These are phyloP conservation scores for Heliophila coronopifolia DNA, from an alignment of 441 rosid genomes.

Conservation along the genomic window DNA sequence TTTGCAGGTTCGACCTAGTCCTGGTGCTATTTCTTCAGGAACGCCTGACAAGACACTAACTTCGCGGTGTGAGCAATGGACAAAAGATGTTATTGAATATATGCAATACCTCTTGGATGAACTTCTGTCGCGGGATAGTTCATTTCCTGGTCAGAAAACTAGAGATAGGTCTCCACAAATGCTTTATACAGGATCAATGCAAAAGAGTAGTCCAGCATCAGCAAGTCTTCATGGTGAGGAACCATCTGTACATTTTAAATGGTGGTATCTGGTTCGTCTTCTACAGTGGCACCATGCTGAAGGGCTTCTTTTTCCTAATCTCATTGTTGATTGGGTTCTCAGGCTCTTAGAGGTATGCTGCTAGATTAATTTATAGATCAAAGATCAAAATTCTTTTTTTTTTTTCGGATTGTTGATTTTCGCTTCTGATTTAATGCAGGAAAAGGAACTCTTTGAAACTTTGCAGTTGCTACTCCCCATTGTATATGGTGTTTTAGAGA, in stretches of 20 bases:
- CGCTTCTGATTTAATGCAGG: conserved; percentile 46
- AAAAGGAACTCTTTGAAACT: conserved; percentile 69
- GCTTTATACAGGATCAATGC: conserved; percentile 60
- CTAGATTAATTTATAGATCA: conserved; percentile 1
- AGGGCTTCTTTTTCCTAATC: conserved; percentile 85
- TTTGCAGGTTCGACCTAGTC: conserved; percentile 72
- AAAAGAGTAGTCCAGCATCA: conserved; percentile 46
- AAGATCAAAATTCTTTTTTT: conserved; percentile 16
- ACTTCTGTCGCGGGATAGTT: conserved; percentile 49
- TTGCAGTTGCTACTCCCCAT: conserved; percentile 89
- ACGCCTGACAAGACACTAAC: conserved; percentile 63
- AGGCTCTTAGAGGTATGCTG: conserved; percentile 70
- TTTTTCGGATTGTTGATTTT: conserved; percentile 27
- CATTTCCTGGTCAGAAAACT: conserved; percentile 51
- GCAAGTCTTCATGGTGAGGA: conserved; percentile 62
- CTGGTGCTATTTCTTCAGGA: conserved; percentile 58
- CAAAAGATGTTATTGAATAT: conserved; percentile 91
- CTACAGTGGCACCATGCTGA: conserved; percentile 93
- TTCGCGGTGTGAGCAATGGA: conserved; percentile 87
- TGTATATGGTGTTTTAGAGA: conserved; percentile 83
- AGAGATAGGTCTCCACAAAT: conserved; percentile 72
- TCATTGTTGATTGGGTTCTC: conserved; percentile 95
- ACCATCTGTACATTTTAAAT: conserved; percentile 76
- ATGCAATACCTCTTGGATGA: conserved; percentile 86
- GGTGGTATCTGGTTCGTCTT: conserved; percentile 94